Base-by-base conservation (phyloP, 768 basidiomycete species). In the Leccinum aurantiacum region DNA sequence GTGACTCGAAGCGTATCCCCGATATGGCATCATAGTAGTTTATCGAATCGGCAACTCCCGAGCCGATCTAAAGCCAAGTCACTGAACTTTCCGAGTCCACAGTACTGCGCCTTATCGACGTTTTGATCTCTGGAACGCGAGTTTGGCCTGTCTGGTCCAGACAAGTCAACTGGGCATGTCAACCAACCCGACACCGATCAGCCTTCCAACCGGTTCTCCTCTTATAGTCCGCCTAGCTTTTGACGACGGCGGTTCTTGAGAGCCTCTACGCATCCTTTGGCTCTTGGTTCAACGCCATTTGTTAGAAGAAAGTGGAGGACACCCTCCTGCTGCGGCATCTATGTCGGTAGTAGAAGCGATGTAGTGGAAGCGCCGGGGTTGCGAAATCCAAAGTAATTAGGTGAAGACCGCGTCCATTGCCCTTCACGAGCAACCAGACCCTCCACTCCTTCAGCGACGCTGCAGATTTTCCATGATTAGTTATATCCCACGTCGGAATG, bases 1-100 rank as follows among this genome's bases (percentile, higher is more conserved):
- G 41, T 67, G 65, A 66, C 65, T 66, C 65, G 58, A 46, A 25
- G 27, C 17, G 9, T 27, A 8, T 57, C 3, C 65, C 56, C 33
- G 29, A 60, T 66, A 60, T 63, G 53, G 65, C 19, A 58, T 35
- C 9, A 19, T 3, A 29, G 27, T 11, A 22, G 17, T 17, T 24
- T 19, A 56, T 11, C 9, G 6, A n/a, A 11, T 6, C 47, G 56
- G 58, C 27, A 59, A 49, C 46, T 38, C 15, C 58, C 58, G 46
- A 29, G 13, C n/a, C 17, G 15, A 37, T 37, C 15, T 37, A 14
- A 15, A 37, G 37, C 15, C 7, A 37, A 37, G 37, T 37, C 15
- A 37, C 24, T 24, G 24, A 24, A 10, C 1, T n/a, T 44, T 44
- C 41, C 11, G 5, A 6, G 33, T 35, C 33, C 10, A 37, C 6